Evolutionary conservation across 208 protist genomes (phyloP).

Genomic region (Vickermania spadyakhi): DNA sequence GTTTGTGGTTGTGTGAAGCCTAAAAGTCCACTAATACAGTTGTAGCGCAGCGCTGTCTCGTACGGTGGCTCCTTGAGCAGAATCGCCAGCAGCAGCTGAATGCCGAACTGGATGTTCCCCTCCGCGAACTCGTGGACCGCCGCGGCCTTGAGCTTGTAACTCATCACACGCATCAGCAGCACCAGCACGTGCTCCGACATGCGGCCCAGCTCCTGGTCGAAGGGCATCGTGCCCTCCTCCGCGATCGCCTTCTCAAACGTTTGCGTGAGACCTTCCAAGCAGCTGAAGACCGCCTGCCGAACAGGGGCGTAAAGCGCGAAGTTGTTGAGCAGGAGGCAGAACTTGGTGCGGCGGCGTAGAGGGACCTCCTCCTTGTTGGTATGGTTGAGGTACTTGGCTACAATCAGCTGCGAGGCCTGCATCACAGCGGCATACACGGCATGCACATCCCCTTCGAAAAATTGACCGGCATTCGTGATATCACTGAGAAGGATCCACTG

Average conservation of each 20-base stretch:
- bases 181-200: slow-evolving; percentile 90
- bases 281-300: slow-evolving; percentile 53
- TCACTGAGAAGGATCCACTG: slow-evolving; percentile 66
- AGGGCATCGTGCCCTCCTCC: slow-evolving; percentile 74
- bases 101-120: slow-evolving; percentile 83
- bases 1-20: slow-evolving; percentile 88
- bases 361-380: slow-evolving; percentile 48
- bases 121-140: slow-evolving; percentile 88
- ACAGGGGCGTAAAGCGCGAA: slow-evolving; percentile 70
- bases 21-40: slow-evolving; percentile 78
- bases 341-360: slow-evolving; percentile 76
- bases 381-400: slow-evolving; percentile 79
- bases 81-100: slow-evolving; percentile 87
- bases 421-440: slow-evolving; percentile 22
- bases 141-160: slow-evolving; percentile 84
- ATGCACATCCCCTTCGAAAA: slow-evolving; percentile 32
- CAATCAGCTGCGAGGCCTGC: slow-evolving; percentile 26
- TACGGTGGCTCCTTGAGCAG: slow-evolving; percentile 88
- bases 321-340: slow-evolving; percentile 85
- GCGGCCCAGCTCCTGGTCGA: slow-evolving; percentile 86
- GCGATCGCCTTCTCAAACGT: slow-evolving; percentile 84
- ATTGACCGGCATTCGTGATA: slow-evolving; percentile 26
- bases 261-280: slow-evolving; percentile 64
- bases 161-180: slow-evolving; percentile 82
- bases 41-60: slow-evolving; percentile 82